phyloP scores from a whole-genome alignment of 1,284 basidiomycete genomes.

The Tranzscheliella williamsii region DNA sequence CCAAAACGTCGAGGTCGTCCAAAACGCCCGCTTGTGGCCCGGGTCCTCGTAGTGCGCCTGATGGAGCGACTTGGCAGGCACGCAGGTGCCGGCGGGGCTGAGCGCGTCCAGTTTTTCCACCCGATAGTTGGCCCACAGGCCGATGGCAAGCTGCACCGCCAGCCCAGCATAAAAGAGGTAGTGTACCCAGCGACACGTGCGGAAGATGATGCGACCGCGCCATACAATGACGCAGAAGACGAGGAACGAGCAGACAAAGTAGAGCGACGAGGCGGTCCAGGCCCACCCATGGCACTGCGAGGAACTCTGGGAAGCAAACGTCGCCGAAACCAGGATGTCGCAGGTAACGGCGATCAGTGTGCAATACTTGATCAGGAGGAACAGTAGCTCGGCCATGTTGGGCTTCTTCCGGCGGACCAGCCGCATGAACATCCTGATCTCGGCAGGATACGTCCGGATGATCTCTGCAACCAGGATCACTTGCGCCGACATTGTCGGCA shows the following conservation, averaged over 20 bases:
- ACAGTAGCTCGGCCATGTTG: slow-evolving; percentile 40
- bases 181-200: not conserved
- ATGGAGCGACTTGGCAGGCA: slow-evolving; percentile 3
- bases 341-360: slow-evolving; percentile 14
- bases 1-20: slow-evolving; percentile 29
- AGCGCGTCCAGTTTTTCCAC: slow-evolving; percentile 20
- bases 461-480: slow-evolving; percentile 23
- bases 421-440: slow-evolving; percentile 17
- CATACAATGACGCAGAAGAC: slow-evolving; percentile 28
- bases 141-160: slow-evolving; percentile 10
- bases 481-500: slow-evolving; percentile 19
- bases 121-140: slow-evolving; percentile 26
- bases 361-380: slow-evolving; percentile 36
- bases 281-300: slow-evolving; percentile 17
- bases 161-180: slow-evolving; percentile 11
- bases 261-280: slow-evolving; percentile 23
- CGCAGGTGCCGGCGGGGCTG: slow-evolving; percentile 19
- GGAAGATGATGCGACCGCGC: slow-evolving; percentile 32
- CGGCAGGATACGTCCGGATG: slow-evolving; percentile 27
- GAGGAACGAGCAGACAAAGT: slow-evolving; percentile 24
- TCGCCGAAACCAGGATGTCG: slow-evolving; percentile 20
- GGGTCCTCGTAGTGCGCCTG: not conserved
- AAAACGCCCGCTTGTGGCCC: slow-evolving; percentile 3
- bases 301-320: slow-evolving; percentile 12
- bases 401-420: slow-evolving; percentile 13